Evolutionary conservation across 2,329 filamentous ascomycete species (phyloP).

Genomic region (Elsinoe batatas): DNA sequence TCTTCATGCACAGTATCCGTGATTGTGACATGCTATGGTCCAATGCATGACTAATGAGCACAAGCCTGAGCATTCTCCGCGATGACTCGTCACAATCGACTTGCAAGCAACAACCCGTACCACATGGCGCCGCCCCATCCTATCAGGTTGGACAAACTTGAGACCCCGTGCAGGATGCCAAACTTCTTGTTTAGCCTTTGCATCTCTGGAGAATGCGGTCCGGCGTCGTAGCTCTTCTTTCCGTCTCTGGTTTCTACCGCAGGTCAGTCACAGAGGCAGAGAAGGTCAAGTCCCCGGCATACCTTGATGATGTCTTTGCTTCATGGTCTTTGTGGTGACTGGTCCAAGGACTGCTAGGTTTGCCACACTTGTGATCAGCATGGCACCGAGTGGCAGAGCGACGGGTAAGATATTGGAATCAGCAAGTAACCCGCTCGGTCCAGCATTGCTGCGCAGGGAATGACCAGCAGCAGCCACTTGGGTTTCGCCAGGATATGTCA

Average conservation of each 20-base stretch:
- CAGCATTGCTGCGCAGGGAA: slow-evolving; percentile 20
- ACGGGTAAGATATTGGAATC: slow-evolving; percentile 53
- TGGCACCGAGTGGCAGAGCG: slow-evolving; percentile 57
- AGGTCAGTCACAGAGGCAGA: slow-evolving; percentile 2
- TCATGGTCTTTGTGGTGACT: slow-evolving; percentile 63
- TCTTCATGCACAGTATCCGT: no score
- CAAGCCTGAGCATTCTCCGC: no score
- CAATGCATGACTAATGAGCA: no score
- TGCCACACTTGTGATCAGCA: slow-evolving; percentile 58
- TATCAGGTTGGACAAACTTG: slow-evolving; percentile 66
- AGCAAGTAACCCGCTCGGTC: slow-evolving; percentile 39
- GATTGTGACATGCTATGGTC: no score
- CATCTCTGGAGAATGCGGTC: slow-evolving; percentile 81
- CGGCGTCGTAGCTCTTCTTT: slow-evolving; percentile 71
- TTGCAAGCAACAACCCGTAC: slow-evolving; percentile 62
- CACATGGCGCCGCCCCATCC: slow-evolving; percentile 59
- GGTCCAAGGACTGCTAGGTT: slow-evolving; percentile 69
- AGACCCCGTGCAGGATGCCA: slow-evolving; percentile 68
- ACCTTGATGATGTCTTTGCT: slow-evolving; percentile 70
- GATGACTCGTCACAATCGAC: no score
- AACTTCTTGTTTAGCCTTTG: slow-evolving; percentile 67
- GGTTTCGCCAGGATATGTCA: slow-evolving; percentile 66
- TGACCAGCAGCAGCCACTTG: slow-evolving; percentile 20
- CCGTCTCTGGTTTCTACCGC: slow-evolving; percentile 67
- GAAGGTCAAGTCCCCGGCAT: slow-evolving; percentile 23